phyloP scores from a whole-genome alignment of 2,329 filamentous ascomycete genomes.

The Diaporthe citrichinensis region DNA sequence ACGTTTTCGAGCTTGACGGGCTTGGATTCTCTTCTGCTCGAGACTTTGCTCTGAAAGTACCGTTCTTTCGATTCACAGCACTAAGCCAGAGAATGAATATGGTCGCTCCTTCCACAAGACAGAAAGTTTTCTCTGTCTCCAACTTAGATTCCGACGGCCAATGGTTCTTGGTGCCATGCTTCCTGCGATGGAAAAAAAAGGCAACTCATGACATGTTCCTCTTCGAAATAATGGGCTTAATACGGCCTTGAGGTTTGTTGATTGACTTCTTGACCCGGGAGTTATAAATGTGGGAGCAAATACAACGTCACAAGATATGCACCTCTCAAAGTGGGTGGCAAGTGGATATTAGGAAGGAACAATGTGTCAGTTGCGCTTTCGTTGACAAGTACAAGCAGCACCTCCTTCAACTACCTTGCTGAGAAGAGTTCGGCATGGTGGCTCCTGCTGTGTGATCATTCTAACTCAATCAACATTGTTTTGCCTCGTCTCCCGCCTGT shows the following conservation, averaged over 20 bases:
- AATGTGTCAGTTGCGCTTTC: background rate
- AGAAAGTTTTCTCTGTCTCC: no score
- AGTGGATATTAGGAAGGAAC: background rate
- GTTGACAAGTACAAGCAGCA: background rate
- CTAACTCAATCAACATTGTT: background rate
- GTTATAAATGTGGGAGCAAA: background rate
- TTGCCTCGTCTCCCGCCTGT: background rate
- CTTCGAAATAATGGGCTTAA: background rate
- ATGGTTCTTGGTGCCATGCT: background rate
- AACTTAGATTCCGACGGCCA: no score
- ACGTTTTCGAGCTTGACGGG: background rate
- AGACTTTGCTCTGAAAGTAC: no score
- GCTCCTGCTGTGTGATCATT: background rate
- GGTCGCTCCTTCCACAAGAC: background rate
- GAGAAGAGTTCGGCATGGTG: background rate
- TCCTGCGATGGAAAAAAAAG: background rate
- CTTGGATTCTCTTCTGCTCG: background rate
- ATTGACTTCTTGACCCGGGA: background rate
- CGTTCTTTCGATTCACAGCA: background rate
- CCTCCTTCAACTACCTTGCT: no score
- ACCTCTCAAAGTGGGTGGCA: background rate
- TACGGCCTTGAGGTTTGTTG: no score
- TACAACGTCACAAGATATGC: background rate
- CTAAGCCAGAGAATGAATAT: background rate
- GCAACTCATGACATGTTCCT: background rate